phyloP scores from a whole-genome alignment of 805 yeast species.

The Metschnikowia noctiluminum region DNA sequence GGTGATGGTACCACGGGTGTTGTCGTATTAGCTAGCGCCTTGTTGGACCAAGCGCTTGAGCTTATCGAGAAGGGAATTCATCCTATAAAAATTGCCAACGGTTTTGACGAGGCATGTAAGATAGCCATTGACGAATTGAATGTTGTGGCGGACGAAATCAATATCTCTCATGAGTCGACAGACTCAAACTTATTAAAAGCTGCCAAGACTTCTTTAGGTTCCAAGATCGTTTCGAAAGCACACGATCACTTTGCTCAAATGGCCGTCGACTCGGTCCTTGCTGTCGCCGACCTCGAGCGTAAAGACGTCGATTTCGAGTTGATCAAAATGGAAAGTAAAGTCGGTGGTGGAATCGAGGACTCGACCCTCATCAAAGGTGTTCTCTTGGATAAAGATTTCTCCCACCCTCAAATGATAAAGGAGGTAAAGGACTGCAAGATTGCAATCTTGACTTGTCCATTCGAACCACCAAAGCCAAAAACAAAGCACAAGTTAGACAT shows the following conservation, averaged over 20 bases:
- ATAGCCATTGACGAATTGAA: conserved; percentile 81
- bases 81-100: conserved; percentile 95
- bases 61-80: conserved; percentile 96
- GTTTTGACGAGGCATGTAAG: conserved; percentile 95
- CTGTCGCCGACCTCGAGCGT: conserved; percentile 88
- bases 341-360: conserved; percentile 90
- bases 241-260: conserved; percentile 92
- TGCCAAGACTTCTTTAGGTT: conserved; percentile 91
- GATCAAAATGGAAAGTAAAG: conserved; percentile 91
- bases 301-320: conserved; percentile 96
- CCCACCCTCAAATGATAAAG: conserved; percentile 98
- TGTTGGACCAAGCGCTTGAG: conserved; percentile 90
- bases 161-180: conserved; percentile 44
- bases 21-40: conserved; percentile 91
- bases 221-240: conserved; percentile 90
- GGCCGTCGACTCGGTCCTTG: conserved; percentile 94
- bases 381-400: conserved; percentile 90
- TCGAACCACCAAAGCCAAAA: conserved; percentile 99
- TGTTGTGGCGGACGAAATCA: conserved; percentile 63
- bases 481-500: conserved; percentile 96
- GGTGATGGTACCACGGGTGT: conserved; percentile 99
- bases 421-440: conserved; percentile 72
- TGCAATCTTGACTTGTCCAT: conserved; percentile 96
- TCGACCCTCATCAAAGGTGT: conserved; percentile 87
- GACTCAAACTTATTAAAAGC: conserved; percentile 75